Percentiles rank a stretch among this genome's conserved stretches.
phyloP scores from a whole-genome alignment of 192 early-diverging fungal species.

The Fimicolochytrium jonesii region DNA sequence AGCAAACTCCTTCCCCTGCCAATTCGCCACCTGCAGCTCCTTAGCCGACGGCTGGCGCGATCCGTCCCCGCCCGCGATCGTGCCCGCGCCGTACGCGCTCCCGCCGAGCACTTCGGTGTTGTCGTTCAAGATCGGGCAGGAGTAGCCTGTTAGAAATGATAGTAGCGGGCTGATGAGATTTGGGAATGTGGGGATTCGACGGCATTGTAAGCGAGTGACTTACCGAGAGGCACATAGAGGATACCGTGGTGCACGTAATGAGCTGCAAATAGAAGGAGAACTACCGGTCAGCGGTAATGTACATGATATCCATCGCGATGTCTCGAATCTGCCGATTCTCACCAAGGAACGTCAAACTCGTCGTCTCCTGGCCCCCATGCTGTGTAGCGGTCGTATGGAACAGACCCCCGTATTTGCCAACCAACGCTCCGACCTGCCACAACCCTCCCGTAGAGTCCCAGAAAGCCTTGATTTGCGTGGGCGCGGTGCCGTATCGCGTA shows the following conservation, averaged over 20 bases:
- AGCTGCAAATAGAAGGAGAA: constrained; percentile 13
- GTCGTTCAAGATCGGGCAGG: constrained; percentile 33
- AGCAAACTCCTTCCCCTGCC: constrained; percentile 37
- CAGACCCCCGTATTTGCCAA: constrained; percentile 66
- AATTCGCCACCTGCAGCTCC: constrained; percentile 59
- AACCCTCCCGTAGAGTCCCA: constrained; percentile 60
- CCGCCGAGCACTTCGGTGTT: constrained; percentile 66
- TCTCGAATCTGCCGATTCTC: too few relatives aligned
- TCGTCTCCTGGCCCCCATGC: constrained; percentile 79
- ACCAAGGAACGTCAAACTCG: constrained; percentile 57
- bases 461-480: constrained; percentile 79
- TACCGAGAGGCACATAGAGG: constrained; percentile 70
- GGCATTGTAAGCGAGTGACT: neutral
- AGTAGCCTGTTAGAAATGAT: neutral
- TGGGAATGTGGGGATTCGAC: neutral
- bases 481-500: constrained; percentile 59
- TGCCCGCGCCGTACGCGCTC: constrained; percentile 63
- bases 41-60: constrained; percentile 50
- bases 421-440: constrained; percentile 52
- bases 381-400: constrained; percentile 73
- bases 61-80: constrained; percentile 62
- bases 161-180: neutral
- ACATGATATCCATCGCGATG: too few relatives aligned
- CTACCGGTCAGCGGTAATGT: too few relatives aligned
- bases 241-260: constrained; percentile 77